A percentile compares a stretch with the other conserved stretches of the same genome.
These are phyloP conservation scores for Tolypocladium ovalisporum DNA, from an alignment of 2,329 filamentous ascomycete species.

Conservation along the genomic window DNA sequence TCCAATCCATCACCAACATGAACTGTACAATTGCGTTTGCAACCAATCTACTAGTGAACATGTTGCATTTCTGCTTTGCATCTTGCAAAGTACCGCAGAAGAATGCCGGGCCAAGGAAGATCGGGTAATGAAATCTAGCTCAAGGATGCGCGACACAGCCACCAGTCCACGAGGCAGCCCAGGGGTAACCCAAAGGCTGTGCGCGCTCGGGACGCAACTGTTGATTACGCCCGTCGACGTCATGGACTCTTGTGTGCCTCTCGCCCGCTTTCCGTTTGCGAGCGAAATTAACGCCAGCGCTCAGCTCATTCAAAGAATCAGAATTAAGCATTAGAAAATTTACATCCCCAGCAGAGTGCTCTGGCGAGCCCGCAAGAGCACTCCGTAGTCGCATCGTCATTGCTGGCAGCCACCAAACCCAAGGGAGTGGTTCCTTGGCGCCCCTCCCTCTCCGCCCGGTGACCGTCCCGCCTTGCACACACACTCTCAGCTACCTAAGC, in stretches of 20 bases:
- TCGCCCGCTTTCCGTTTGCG: neutral
- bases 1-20: neutral
- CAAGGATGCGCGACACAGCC: neutral
- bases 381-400: neutral
- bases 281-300: neutral
- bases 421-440: neutral
- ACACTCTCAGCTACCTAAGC: too few species aligned
- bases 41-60: neutral
- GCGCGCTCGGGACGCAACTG: neutral
- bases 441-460: neutral
- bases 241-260: neutral
- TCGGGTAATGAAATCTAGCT: neutral
- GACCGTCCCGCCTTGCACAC: too few species aligned
- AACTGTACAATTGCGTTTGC: neutral
- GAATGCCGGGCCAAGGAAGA: neutral
- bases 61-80: neutral
- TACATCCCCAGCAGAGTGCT: neutral
- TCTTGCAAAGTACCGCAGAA: too few species aligned
- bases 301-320: neutral
- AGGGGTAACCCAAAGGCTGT: neutral
- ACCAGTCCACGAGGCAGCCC: neutral
- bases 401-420: constrained; percentile 1
- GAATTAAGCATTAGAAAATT: neutral
- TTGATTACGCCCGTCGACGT: neutral
- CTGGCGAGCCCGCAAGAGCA: neutral